Evolutionary conservation across 2,329 filamentous ascomycete genomes (phyloP).

Genomic region (Epicoccum sorghinum): DNA sequence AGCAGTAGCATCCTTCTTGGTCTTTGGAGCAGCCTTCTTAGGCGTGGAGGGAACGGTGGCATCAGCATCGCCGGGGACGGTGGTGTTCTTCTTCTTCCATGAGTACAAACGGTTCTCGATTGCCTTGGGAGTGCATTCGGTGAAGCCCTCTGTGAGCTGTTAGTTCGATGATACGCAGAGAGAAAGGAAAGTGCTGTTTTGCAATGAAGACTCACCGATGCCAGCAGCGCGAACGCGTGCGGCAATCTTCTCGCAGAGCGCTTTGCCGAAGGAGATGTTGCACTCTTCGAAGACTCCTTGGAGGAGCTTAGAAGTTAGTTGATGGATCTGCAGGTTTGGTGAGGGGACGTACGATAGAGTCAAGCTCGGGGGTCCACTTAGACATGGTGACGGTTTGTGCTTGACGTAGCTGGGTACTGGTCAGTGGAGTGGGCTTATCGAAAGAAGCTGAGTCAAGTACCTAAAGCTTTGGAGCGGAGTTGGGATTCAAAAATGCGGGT

Average conservation of each 20-base stretch:
- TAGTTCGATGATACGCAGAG: not conserved
- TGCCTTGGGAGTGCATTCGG: constrained; percentile 38
- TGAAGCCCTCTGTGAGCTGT: not conserved
- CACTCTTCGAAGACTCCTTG: constrained; percentile 16
- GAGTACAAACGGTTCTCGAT: constrained; percentile 30
- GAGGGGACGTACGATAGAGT: constrained; percentile 6
- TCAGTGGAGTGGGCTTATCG: no score
- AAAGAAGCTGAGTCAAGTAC: no score
- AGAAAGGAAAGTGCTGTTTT: no score
- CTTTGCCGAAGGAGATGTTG: constrained; percentile 18
- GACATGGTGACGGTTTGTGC: not conserved
- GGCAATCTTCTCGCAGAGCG: constrained; percentile 20
- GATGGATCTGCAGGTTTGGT: not conserved
- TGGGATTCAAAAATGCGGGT: no score
- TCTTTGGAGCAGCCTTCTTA: constrained; percentile 4
- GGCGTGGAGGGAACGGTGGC: not conserved
- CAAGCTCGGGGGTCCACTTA: constrained; percentile 12
- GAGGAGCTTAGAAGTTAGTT: not conserved
- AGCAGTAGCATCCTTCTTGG: not conserved
- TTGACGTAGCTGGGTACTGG: not conserved
- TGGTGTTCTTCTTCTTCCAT: constrained; percentile 27
- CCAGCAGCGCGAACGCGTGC: constrained; percentile 13
- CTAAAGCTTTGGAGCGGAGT: no score
- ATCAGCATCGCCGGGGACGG: not conserved
- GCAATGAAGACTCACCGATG: constrained; percentile 9